A percentile compares a stretch with the other conserved stretches of the same genome.
These are phyloP conservation scores for Alternaria sp. DNA, from an alignment of 2,329 filamentous ascomycete species.

Conservation along the genomic window DNA sequence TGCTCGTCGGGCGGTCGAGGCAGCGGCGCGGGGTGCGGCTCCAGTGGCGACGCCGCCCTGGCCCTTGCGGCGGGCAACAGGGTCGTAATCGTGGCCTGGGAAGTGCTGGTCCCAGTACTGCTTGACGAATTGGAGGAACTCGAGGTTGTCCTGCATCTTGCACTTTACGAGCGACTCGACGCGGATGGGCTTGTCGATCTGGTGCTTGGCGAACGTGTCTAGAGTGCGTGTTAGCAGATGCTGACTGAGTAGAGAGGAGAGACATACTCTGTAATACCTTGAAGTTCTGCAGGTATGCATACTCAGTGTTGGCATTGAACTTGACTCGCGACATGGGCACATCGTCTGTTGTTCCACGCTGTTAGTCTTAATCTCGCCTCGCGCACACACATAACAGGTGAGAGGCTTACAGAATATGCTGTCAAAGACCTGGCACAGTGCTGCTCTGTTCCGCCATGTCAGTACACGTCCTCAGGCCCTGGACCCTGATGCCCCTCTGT, in stretches of 20 bases:
- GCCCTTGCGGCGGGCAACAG: slow-evolving; percentile 82
- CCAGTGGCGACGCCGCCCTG: slow-evolving; percentile 65
- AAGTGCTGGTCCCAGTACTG: slow-evolving; percentile 98
- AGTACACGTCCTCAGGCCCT: slow-evolving; percentile 22
- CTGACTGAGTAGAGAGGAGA: too few species aligned
- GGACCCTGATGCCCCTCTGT: slow-evolving; percentile 17
- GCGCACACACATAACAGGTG: background rate
- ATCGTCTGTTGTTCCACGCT: slow-evolving; percentile 65
- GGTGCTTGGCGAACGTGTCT: slow-evolving; percentile 87
- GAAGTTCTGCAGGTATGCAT: slow-evolving; percentile 98
- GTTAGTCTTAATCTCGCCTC: slow-evolving; percentile 9
- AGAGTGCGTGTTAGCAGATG: background rate
- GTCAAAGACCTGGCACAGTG: slow-evolving; percentile 96
- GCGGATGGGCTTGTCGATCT: slow-evolving; percentile 87
- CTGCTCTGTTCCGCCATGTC: slow-evolving; percentile 68
- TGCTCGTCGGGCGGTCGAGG: slow-evolving; percentile 54
- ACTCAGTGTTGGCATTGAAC: slow-evolving; percentile 97
- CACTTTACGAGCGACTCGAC: slow-evolving; percentile 92
- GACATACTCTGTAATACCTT: slow-evolving; percentile 92
- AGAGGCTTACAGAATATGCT: slow-evolving; percentile 80
- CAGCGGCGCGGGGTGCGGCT: slow-evolving; percentile 59
- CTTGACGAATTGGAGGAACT: slow-evolving; percentile 98
- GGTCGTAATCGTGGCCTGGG: slow-evolving; percentile 96
- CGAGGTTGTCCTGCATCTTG: slow-evolving; percentile 99
- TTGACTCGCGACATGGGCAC: slow-evolving; percentile 95